Percentiles rank a stretch among this genome's conserved stretches.
phyloP scores from a whole-genome alignment of 2,329 filamentous ascomycete genomes.

The Fusarium marasasianum region DNA sequence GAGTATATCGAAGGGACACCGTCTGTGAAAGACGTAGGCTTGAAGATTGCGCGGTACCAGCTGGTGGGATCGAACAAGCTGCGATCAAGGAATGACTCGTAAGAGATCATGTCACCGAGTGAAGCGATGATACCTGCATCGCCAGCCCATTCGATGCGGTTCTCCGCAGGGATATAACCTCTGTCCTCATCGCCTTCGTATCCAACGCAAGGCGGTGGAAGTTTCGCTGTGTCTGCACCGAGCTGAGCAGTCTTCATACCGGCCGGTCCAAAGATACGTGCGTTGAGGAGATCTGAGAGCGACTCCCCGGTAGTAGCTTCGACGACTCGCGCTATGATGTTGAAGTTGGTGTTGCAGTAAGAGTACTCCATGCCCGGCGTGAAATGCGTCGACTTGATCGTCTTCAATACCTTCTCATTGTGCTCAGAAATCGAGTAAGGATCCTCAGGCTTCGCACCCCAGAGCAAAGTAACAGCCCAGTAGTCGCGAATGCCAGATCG shows the following conservation, averaged over 20 bases:
- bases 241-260: conserved; percentile 24
- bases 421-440: conserved; percentile 21
- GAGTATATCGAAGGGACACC: conserved; percentile 18
- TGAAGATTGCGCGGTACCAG: conserved; percentile 19
- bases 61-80: conserved; percentile 16
- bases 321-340: conserved; percentile 20
- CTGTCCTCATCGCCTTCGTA: conserved; percentile 23
- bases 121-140: conserved; percentile 30
- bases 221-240: conserved; percentile 18
- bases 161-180: conserved; percentile 21
- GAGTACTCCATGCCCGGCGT: conserved; percentile 24
- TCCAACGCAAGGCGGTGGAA: conserved; percentile 15
- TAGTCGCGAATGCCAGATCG: conserved; percentile 30
- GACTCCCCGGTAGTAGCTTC: conserved; percentile 17
- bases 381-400: conserved; percentile 20
- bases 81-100: conserved; percentile 19
- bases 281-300: conserved; percentile 4
- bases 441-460: conserved; percentile 25
- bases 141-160: conserved; percentile 25
- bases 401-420: conserved; percentile 9
- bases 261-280: conserved; percentile 25
- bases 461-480: conserved; percentile 26
- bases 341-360: conserved; percentile 31
- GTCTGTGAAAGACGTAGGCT: conserved; percentile 16
- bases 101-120: conserved; percentile 21